These are phyloP conservation scores for Cladophialophora exuberans DNA, from an alignment of 2,329 filamentous ascomycete genomes.

Conservation along the genomic window DNA sequence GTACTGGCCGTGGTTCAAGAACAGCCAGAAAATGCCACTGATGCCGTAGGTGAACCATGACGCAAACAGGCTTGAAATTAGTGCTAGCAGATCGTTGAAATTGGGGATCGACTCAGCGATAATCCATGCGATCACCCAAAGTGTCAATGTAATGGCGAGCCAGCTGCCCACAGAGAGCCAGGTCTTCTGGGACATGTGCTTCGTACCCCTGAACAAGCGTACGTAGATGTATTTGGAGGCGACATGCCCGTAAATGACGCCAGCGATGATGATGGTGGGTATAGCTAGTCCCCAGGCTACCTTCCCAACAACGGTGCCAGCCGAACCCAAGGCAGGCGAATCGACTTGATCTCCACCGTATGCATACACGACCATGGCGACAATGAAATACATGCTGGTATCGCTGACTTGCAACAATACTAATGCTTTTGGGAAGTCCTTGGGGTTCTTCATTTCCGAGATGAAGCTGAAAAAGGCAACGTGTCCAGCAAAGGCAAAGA, in stretches of 20 bases:
- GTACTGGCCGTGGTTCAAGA: slow-evolving; percentile 40
- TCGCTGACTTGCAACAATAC: slow-evolving; percentile 63
- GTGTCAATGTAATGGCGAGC: slow-evolving; percentile 57
- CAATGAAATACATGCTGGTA: slow-evolving; percentile 65
- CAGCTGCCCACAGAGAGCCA: slow-evolving; percentile 59
- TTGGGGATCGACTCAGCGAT: slow-evolving; percentile 71
- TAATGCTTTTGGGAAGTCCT: slow-evolving; percentile 66
- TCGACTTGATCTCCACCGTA: slow-evolving; percentile 65
- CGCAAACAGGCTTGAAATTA: slow-evolving; percentile 66
- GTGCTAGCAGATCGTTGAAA: slow-evolving; percentile 68
- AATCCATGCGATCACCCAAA: slow-evolving; percentile 67
- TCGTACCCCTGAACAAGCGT: slow-evolving; percentile 63
- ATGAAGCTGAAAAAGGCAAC: slow-evolving; percentile 72
- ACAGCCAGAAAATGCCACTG: slow-evolving; percentile 42
- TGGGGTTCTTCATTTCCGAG: slow-evolving; percentile 64
- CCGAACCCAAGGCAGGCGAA: slow-evolving; percentile 69
- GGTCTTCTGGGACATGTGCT: slow-evolving; percentile 57
- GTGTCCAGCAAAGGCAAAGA: slow-evolving; percentile 71
- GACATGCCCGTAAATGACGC: slow-evolving; percentile 71
- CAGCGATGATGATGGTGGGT: slow-evolving; percentile 72
- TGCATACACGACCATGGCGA: slow-evolving; percentile 69
- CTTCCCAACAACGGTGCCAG: slow-evolving; percentile 60
- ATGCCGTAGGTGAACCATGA: slow-evolving; percentile 65
- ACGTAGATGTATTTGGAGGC: slow-evolving; percentile 69
- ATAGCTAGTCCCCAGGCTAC: slow-evolving; percentile 70